Base-by-base conservation (phyloP, 352 stramenopile species). In the Phytopythium kandeliae region DNA sequence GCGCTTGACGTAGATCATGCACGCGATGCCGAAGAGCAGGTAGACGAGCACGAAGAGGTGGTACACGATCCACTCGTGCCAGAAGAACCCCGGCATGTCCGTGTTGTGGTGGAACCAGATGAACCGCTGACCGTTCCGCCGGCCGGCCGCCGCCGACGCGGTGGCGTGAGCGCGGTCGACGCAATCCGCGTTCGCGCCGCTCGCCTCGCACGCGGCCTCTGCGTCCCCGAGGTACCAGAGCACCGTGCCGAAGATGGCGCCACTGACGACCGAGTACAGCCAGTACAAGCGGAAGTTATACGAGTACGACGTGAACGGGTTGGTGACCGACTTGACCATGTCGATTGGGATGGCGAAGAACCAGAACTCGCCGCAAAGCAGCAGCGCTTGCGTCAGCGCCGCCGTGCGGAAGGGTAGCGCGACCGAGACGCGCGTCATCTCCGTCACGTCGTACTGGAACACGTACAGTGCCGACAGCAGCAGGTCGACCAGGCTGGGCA, bases 261-360 rank as follows among this genome's bases (percentile, higher is more conserved):
- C 84, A 37, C 81, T 91, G 25, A 92, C 60, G 33, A 84, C 57
- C 38, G 81, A 86, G 46, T 90, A 92, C 54, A 92, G 78, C 78
- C 80, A 89, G 64, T 95, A 95, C 10, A 89, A 55, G 7, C 76
- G 66, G 17, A 90, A 76, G 60, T 95, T 95, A 61, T 89, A 61
- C 43, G 78, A 63, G 56, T 93, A 95, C 33, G 82, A 93, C 42
- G 85, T 92, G 60, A 95, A 95, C 12, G 85, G 85, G 58, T 95
- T 95, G 22, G 85, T 92, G 55, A 95, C 86, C 21, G 80, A 92
- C 73, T 95, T 83, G 37, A 92, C 74, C 63, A 95, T 85, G 56
- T 95, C 85, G 44, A 93, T 86, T 8, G 79, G 80, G 57, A 95
- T 95, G 19, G 83, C 83, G 48, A 91, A 92, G 70, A 92, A 95